Percentiles rank a stretch among this genome's conserved stretches.
phyloP scores from a whole-genome alignment of 2,329 filamentous ascomycete genomes.

The Helicocarpus griseus region DNA sequence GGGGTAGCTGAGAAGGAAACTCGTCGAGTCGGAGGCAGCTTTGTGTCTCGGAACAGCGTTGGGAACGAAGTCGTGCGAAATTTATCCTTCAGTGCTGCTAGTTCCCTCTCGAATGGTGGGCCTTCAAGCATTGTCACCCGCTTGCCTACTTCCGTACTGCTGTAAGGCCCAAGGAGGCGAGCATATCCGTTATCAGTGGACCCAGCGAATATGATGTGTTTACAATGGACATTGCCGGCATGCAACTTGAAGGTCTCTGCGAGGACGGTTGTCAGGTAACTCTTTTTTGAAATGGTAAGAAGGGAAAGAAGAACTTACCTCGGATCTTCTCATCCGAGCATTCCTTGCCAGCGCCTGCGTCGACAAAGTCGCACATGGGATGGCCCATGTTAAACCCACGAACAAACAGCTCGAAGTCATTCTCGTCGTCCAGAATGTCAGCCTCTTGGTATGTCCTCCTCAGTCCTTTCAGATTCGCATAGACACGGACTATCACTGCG shows the following conservation, averaged over 20 bases:
- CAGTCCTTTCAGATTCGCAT: constrained; percentile 30
- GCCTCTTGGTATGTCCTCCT: constrained; percentile 24
- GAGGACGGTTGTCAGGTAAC: constrained; percentile 4
- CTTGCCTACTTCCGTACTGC: constrained; percentile 12
- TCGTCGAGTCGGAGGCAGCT: neutral
- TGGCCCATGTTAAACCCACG: constrained; percentile 35
- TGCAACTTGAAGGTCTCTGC: constrained; percentile 25
- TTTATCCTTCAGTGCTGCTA: constrained; percentile 20
- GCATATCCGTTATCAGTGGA: constrained; percentile 36
- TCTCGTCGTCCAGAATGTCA: constrained; percentile 17
- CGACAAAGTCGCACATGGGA: constrained; percentile 30
- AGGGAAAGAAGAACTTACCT: constrained; percentile 18
- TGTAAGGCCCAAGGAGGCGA: constrained; percentile 28
- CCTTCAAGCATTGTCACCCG: constrained; percentile 31
- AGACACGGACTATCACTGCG: constrained; percentile 27
- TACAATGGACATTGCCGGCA: constrained; percentile 31
- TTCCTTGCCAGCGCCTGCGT: constrained; percentile 36
- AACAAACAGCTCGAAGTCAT: constrained; percentile 26
- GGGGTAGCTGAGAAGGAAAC: constrained; percentile 1
- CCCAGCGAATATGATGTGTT: constrained; percentile 33
- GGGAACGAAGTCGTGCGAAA: constrained; percentile 3
- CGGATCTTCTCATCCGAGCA: constrained; percentile 35
- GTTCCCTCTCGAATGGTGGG: constrained; percentile 26
- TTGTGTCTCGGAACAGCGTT: neutral
- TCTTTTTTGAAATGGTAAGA: neutral